These are phyloP conservation scores for Flaveria bidentis DNA, from an alignment of 129 eudicot genomes.

Conservation along the genomic window DNA sequence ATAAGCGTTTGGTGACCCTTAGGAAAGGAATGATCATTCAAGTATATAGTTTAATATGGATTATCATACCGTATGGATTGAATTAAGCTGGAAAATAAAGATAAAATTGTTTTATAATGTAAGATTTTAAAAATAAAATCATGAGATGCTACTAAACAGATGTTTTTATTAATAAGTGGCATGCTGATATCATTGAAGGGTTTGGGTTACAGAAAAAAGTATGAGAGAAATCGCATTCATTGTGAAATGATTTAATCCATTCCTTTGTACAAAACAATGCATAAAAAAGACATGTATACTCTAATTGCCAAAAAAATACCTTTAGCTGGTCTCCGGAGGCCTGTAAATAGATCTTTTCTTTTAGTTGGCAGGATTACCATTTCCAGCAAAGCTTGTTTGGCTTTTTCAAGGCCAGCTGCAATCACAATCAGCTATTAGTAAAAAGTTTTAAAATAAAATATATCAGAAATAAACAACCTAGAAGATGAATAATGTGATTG, in stretches of 20 bases:
- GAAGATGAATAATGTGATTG: slow-evolving; percentile 11
- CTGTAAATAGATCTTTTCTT: slow-evolving; percentile 93
- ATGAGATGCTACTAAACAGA: background rate
- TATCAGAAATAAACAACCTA: background rate
- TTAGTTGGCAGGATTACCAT: slow-evolving; percentile 96
- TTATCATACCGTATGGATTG: background rate
- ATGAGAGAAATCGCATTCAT: background rate
- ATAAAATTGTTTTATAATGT: background rate
- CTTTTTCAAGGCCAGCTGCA: slow-evolving; percentile 98
- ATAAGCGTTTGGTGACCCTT: background rate
- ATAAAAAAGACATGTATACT: background rate
- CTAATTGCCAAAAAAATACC: slow-evolving; percentile 45
- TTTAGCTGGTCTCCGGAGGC: slow-evolving; percentile 92
- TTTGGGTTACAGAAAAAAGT: background rate
- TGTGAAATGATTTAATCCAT: background rate
- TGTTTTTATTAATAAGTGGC: background rate
- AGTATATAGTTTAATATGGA: background rate
- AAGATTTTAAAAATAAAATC: background rate
- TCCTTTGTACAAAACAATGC: background rate
- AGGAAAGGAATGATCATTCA: background rate
- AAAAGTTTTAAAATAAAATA: background rate
- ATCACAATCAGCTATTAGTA: slow-evolving; percentile 9
- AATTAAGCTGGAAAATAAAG: background rate
- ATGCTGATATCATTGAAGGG: background rate
- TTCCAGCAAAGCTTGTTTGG: slow-evolving; percentile 91